Conservation (phyloP, 1,139 yeast species). For the Torulaspora pretoriensis region DNA sequence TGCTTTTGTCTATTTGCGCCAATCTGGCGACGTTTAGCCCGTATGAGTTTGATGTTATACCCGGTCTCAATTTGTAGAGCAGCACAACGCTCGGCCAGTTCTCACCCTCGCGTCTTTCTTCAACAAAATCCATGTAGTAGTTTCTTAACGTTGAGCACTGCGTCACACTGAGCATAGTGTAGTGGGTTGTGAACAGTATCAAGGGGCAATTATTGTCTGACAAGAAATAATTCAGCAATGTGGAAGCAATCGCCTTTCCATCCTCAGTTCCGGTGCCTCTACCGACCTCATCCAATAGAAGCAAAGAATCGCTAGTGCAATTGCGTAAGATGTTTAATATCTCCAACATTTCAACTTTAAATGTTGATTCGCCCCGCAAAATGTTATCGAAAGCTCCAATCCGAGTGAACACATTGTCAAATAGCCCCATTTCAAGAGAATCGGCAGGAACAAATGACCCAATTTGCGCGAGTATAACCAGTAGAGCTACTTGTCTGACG, state of each 20-base stretch:
- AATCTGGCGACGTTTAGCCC: slow-evolving; percentile 76
- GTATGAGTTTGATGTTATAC: slow-evolving; percentile 62
- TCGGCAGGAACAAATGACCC: slow-evolving; percentile 52
- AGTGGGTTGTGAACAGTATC: slow-evolving; percentile 81
- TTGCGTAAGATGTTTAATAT: slow-evolving; percentile 41
- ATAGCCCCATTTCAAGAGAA: slow-evolving; percentile 41
- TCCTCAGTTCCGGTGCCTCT: slow-evolving; percentile 79
- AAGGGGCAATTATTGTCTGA: slow-evolving; percentile 47
- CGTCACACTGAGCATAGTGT: slow-evolving; percentile 57
- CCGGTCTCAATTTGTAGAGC: slow-evolving; percentile 56
- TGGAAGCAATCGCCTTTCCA: slow-evolving; percentile 81
- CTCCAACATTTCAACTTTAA: slow-evolving; percentile 49
- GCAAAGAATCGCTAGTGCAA: slow-evolving; percentile 38
- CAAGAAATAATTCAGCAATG: slow-evolving; percentile 64
- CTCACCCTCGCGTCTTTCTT: slow-evolving; percentile 38
- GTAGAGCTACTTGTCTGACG: slow-evolving; percentile 45
- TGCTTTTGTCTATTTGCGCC: slow-evolving; percentile 53
- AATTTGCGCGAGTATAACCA: slow-evolving; percentile 47
- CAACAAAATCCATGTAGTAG: slow-evolving; percentile 72
- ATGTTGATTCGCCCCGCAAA: slow-evolving; percentile 44
- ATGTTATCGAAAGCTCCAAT: slow-evolving; percentile 46
- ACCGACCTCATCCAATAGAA: slow-evolving; percentile 51
- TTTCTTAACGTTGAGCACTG: slow-evolving; percentile 50
- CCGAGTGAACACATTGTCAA: slow-evolving; percentile 43
- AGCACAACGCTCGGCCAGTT: slow-evolving; percentile 47